Percentiles rank a stretch among this genome's conserved stretches.
phyloP scores from a whole-genome alignment of 257 asterid genomes.

The Salvia hispanica region DNA sequence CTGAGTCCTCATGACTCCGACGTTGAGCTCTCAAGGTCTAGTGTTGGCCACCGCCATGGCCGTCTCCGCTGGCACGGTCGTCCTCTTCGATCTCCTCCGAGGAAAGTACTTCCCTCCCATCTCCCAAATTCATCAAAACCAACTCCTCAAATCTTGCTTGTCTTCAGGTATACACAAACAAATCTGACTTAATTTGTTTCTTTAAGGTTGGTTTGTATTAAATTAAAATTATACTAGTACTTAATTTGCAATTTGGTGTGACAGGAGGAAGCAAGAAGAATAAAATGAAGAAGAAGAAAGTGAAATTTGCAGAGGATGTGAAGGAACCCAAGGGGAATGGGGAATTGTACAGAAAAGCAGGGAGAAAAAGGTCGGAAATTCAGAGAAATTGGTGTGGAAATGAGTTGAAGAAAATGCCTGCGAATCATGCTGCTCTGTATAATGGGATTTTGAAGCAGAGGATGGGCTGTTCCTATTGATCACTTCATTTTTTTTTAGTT shows the following conservation, averaged over 20 bases:
- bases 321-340: constrained; percentile 60
- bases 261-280: constrained; percentile 37
- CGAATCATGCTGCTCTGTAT: constrained; percentile 67
- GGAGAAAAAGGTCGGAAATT: constrained; percentile 19
- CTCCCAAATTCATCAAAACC: not conserved
- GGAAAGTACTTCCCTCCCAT: constrained; percentile 37
- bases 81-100: constrained; percentile 59
- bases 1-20: constrained; percentile 42
- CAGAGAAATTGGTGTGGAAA: constrained; percentile 38
- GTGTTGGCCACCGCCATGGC: constrained; percentile 83
- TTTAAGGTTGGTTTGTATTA: not conserved
- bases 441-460: constrained; percentile 56
- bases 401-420: constrained; percentile 34
- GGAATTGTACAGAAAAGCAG: constrained; percentile 49
- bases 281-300: constrained; percentile 46
- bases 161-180: constrained; percentile 52
- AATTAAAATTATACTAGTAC: too few relatives aligned
- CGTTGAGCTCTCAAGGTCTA: constrained; percentile 61
- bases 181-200: not conserved
- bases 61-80: constrained; percentile 69
- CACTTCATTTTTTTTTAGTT: not conserved
- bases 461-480: constrained; percentile 49
- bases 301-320: constrained; percentile 72
- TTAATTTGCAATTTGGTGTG: not conserved
- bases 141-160: constrained; percentile 51